Evolutionary conservation across 495 filamentous ascomycete genomes (phyloP), one percentile per base, ranked within the genome.

Genomic region (Hapsidospora chrysogenum): DNA sequence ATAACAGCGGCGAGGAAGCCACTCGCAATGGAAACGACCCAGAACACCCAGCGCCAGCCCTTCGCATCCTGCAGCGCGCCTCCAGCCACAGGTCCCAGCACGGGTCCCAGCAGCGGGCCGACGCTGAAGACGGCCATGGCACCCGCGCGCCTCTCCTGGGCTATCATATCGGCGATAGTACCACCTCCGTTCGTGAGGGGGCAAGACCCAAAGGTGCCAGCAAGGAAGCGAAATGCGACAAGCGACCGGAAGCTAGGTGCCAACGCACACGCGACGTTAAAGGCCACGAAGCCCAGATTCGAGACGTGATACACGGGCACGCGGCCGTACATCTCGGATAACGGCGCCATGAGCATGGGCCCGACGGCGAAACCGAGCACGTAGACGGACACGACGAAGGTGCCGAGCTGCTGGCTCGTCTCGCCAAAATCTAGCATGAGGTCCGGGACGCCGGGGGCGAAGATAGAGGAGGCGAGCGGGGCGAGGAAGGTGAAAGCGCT

Each of bases 281-380:
- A 72, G 37, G 20, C 45, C 40, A 80, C 52, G 43, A 78, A 86
- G 30, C 76, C 69, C 8, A 74, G 13, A 38, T 83, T 82, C 16
- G 65, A 56, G 17, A 64, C 43, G 35, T 79, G 74, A 19, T 80
- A 65, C 8, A 84, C 58, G 17, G 65, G 53, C 0, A 68, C 53
- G 0, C 81, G 66, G 7, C 81, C 81, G 42, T 80, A 84, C 9
- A 84, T 72, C 48, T 87, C 80, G 13, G 66, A 76, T 0, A 85
- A 49, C 0, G 81, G 80, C 0, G 74, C 75, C 8, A 85, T 55
- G 28, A 85, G 50, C 13, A 87, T 47, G 0, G 81, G 80, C 0
- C 70, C 72, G 16, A 63, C 64, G 4, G 65, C 59, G 39, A 74
- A 78, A 1, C 78, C 79, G 3, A 81, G 46, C 4, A 74, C 47